Conservation (phyloP, 2,329 filamentous ascomycete species). For the Periconia macrospinosa region DNA sequence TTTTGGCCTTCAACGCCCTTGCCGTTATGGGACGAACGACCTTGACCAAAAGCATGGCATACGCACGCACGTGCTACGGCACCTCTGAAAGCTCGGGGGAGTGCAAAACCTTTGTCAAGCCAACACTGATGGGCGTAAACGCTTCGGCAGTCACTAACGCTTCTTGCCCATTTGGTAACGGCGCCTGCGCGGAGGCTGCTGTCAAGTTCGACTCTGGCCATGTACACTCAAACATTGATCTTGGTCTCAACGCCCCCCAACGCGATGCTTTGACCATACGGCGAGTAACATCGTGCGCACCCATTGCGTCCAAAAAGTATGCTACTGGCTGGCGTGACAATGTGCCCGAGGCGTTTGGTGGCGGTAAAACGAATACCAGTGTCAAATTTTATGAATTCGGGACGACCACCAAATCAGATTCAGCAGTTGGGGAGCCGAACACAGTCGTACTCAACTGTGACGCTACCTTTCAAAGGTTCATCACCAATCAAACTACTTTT, state of each 20-base stretch:
- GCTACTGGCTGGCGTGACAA: conserved; percentile 14
- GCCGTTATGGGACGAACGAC: conserved; percentile 17
- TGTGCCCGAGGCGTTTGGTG: conserved; percentile 10
- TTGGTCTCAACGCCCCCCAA: conserved; percentile 20
- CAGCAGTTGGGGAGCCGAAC: background rate
- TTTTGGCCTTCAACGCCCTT: conserved; percentile 16
- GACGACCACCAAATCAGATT: background rate
- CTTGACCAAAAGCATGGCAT: conserved; percentile 15
- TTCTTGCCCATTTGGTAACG: conserved; percentile 19
- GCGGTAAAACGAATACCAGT: conserved; percentile 10
- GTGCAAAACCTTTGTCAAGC: conserved; percentile 17
- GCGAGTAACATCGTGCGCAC: conserved; percentile 22
- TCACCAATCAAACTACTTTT: conserved; percentile 14
- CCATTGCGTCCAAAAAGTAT: conserved; percentile 15
- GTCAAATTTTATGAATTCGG: conserved; percentile 22
- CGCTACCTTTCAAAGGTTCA: background rate
- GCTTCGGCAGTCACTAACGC: conserved; percentile 10
- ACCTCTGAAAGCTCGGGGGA: conserved; percentile 6
- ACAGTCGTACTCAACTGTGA: background rate
- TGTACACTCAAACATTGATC: conserved; percentile 16
- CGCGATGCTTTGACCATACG: conserved; percentile 13
- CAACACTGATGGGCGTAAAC: conserved; percentile 13
- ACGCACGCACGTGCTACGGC: conserved; percentile 21
- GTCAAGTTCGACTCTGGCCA: conserved; percentile 16
- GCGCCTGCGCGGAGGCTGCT: conserved; percentile 10